Conservation (phyloP, 305 asterid species). For the Fraxinus xanthoxyloides region DNA sequence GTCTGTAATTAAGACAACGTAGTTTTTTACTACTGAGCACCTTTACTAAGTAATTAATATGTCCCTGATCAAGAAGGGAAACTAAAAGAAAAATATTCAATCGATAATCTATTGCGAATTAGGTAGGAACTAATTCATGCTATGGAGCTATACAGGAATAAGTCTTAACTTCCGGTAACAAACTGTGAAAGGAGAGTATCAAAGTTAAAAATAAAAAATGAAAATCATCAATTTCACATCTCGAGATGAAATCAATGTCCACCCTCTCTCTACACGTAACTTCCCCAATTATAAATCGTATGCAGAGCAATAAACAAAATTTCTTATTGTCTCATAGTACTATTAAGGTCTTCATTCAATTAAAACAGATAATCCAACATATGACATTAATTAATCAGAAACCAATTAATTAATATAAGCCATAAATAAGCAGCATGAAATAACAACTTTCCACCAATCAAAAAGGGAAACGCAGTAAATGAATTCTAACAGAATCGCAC, state of each 20-base stretch:
- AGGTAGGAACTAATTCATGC: neutral
- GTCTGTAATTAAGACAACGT: slow-evolving; percentile 15
- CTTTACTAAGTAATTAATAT: neutral
- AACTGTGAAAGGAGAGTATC: neutral
- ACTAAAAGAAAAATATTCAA: neutral
- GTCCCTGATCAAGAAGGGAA: neutral
- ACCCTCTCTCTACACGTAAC: neutral
- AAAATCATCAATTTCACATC: neutral
- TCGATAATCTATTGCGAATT: neutral
- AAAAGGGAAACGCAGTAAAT: neutral
- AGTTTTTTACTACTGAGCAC: neutral
- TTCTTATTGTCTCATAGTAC: neutral
- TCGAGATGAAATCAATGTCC: neutral
- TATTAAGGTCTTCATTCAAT: neutral
- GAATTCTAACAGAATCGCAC: neutral
- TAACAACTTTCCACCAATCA: neutral
- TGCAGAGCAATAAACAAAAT: neutral
- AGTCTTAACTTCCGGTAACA: neutral
- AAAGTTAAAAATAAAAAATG: neutral
- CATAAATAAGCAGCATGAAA: neutral
- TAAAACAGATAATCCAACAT: neutral
- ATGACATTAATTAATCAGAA: neutral
- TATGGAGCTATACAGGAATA: neutral
- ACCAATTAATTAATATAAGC: neutral
- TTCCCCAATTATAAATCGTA: neutral